Base-by-base conservation (phyloP, 108 stramenopile species). In the Nitzschia palea region DNA sequence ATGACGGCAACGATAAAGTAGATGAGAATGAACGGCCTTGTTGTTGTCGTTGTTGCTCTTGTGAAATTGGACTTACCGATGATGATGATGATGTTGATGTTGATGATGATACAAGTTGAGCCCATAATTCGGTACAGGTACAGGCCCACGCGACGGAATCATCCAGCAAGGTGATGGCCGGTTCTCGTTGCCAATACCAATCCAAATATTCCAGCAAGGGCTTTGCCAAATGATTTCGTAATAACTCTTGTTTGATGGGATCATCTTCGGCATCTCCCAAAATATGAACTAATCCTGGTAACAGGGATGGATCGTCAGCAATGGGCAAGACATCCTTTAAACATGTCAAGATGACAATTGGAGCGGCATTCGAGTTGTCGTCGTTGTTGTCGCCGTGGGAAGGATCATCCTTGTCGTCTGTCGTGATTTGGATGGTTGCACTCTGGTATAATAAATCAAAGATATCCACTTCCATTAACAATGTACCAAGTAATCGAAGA, bases 391-490 rank as follows among this genome's bases (percentile, higher is more conserved):
- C 20, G 5, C 20, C 18, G 1, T 25, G 5, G 15, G 59, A 18
- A 5, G 54, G 17, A 55, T 55, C 27, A 55, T 55, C 30, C 5
- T 60, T 37, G 18, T 60, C 37, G n/a, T n/a, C n/a, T n/a, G n/a
- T n/a, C n/a, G n/a, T n/a, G n/a, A n/a, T n/a, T n/a, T n/a, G n/a
- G n/a, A n/a, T n/a, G n/a, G n/a, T n/a, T n/a, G n/a, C n/a, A n/a
- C n/a, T n/a, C n/a, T n/a, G n/a, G n/a, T n/a, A n/a, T 12, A 60
- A 25, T 2, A 60, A 40, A 25, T 60, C 59, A 43, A 60, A 65
- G 0, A 65, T 65, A 23, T 65, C 65, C 44, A 52, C 26, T 65
- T 65, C 65, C 51, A 45, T 51, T 31, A 65, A 32, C 1, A 65
- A n/a, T 1, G 52, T 65, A 3, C 65, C 65, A 9, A 65, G 40